Conservation (phyloP, 257 asterid genomes). For the Solanum sitiens region DNA sequence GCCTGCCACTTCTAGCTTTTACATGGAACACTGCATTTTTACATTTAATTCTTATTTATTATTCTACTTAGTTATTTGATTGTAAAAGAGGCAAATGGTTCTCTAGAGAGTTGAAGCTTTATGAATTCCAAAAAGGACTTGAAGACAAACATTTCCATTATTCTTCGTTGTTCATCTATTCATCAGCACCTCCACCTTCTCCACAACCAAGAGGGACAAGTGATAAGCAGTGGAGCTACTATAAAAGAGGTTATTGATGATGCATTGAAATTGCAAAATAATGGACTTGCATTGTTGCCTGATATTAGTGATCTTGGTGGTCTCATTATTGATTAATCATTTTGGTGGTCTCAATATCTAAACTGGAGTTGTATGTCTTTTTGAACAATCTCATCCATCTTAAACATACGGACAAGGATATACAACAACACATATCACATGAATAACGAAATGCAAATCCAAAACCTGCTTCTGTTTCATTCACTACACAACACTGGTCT, state of each 20-base stretch:
- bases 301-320: conserved; percentile 55
- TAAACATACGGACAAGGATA: too few relatives aligned
- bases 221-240: conserved; percentile 44
- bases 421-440: too few relatives aligned
- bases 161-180: background rate
- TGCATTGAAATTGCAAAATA: conserved; percentile 16
- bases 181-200: background rate
- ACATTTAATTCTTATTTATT: background rate
- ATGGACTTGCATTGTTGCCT: conserved; percentile 26
- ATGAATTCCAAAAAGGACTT: conserved; percentile 29
- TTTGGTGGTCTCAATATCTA: conserved; percentile 28
- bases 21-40: background rate
- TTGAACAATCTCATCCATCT: too few relatives aligned
- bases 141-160: background rate
- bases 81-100: conserved; percentile 15
- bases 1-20: too few relatives aligned
- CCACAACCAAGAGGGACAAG: conserved; percentile 2
- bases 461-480: too few relatives aligned
- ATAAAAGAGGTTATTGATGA: conserved; percentile 28
- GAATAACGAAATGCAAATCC: too few relatives aligned
- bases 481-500: too few relatives aligned
- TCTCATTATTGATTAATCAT: conserved; percentile 17
- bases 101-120: conserved; percentile 20
- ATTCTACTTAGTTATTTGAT: conserved; percentile 1
- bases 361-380: too few relatives aligned